A percentile compares a stretch with the other conserved stretches of the same genome.
Conservation (phyloP, 495 filamentous ascomycete species). For the Sphaerosporella brunnea region DNA sequence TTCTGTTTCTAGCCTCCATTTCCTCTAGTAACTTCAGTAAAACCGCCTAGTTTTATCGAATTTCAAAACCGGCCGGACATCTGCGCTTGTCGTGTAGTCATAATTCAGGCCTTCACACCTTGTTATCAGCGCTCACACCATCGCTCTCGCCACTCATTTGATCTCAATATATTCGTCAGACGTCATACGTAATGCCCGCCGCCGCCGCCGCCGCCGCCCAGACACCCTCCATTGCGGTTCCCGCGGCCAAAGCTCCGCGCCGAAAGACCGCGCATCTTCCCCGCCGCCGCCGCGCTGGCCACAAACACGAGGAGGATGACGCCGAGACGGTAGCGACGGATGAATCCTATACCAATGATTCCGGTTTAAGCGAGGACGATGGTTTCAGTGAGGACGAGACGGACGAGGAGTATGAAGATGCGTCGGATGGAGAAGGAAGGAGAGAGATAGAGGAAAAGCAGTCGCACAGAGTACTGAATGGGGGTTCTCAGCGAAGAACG, state of each 20-base stretch:
- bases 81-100: neutral
- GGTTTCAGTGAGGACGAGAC: conserved; percentile 65
- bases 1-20: neutral
- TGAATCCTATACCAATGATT: conserved; percentile 5
- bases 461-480: conserved; percentile 6
- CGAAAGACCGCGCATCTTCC: conserved; percentile 2
- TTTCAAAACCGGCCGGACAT: neutral
- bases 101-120: no score
- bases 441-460: conserved; percentile 8
- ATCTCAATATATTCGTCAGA: no score
- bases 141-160: no score
- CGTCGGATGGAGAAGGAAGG: conserved; percentile 4
- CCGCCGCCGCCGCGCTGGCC: neutral
- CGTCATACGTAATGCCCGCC: neutral
- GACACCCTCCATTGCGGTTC: neutral
- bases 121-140: no score
- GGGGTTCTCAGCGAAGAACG: conserved; percentile 25
- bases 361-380: conserved; percentile 39
- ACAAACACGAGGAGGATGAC: conserved; percentile 2
- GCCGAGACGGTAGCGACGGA: conserved; percentile 1
- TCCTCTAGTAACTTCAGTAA: no score
- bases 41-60: neutral
- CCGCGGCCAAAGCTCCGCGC: conserved; percentile 1
- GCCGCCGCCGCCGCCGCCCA: neutral
- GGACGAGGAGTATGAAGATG: conserved; percentile 32